A percentile compares a stretch with the other conserved stretches of the same genome.
phyloP scores from a whole-genome alignment of 768 basidiomycete species.

The Auriscalpium orientale region DNA sequence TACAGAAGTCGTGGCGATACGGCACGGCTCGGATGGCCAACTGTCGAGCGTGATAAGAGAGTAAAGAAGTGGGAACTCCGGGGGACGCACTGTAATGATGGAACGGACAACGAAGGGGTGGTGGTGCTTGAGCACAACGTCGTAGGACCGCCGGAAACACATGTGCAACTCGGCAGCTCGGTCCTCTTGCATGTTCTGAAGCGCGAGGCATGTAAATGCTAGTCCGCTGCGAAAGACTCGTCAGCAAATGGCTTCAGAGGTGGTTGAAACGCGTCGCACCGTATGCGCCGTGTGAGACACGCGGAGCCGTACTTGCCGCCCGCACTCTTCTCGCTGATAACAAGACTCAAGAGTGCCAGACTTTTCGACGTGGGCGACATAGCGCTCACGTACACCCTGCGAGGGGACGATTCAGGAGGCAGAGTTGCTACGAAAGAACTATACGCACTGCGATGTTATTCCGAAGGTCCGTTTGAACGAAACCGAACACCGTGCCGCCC shows the following conservation, averaged over 20 bases:
- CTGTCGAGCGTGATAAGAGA: constrained; percentile 13
- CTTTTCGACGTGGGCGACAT: constrained; percentile 31
- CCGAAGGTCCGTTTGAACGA: constrained; percentile 64
- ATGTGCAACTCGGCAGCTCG: constrained; percentile 44
- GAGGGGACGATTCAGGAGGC: background rate
- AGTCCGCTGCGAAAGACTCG: constrained; percentile 41
- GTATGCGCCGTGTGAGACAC: constrained; percentile 57
- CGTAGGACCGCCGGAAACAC: constrained; percentile 68
- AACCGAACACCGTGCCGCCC: constrained; percentile 62
- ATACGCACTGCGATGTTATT: constrained; percentile 53
- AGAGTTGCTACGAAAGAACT: background rate
- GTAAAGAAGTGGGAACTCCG: constrained; percentile 4
- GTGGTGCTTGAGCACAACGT: constrained; percentile 57
- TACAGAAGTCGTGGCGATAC: constrained; percentile 53
- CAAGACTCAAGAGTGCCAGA: constrained; percentile 58
- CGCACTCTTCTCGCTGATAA: constrained; percentile 40
- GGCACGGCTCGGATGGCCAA: constrained; percentile 47
- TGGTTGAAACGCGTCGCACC: constrained; percentile 34
- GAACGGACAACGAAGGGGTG: constrained; percentile 62
- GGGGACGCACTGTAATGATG: constrained; percentile 50
- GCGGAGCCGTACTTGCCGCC: constrained; percentile 43
- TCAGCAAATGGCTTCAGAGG: constrained; percentile 5
- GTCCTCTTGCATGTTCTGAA: constrained; percentile 58
- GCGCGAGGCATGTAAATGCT: constrained; percentile 57
- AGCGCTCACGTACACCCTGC: constrained; percentile 60